Evolutionary conservation across 1,284 basidiomycete genomes (phyloP).

Genomic region (Ustilago lituana): DNA sequence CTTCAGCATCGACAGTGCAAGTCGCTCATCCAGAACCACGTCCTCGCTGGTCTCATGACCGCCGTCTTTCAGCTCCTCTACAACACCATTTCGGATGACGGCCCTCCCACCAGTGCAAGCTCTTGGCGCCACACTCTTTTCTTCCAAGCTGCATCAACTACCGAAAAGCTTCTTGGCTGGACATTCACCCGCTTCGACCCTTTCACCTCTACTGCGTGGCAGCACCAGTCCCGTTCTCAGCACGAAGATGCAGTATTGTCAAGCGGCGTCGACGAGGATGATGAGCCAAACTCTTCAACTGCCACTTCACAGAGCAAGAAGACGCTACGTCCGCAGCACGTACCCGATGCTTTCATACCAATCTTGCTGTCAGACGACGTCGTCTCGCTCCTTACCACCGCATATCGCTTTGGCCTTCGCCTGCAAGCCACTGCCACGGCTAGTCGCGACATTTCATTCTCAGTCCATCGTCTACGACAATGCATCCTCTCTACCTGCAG

Average conservation of each 20-base stretch:
- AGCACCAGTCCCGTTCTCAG: conserved; percentile 33
- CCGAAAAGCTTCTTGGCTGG: conserved; percentile 55
- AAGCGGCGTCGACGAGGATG: conserved; percentile 30
- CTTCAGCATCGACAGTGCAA: conserved; percentile 58
- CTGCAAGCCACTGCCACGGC: conserved; percentile 17
- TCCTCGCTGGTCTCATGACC: conserved; percentile 48
- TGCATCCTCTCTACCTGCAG: conserved; percentile 40
- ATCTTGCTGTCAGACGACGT: conserved; percentile 49
- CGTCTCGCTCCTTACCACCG: conserved; percentile 43
- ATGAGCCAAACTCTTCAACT: conserved; percentile 13
- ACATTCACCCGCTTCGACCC: conserved; percentile 50
- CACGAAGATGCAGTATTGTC: conserved; percentile 23
- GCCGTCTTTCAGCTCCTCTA: conserved; percentile 47
- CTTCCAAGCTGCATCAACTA: conserved; percentile 41
- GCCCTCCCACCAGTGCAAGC: conserved; percentile 6
- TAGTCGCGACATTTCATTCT: conserved; percentile 38
- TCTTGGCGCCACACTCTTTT: conserved; percentile 35
- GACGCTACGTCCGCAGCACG: conserved; percentile 17
- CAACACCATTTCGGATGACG: conserved; percentile 36
- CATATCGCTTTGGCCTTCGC: conserved; percentile 37
- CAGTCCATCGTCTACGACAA: conserved; percentile 46
- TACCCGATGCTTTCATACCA: conserved; percentile 34
- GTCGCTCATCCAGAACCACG: conserved; percentile 44
- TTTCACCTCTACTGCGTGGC: conserved; percentile 38
- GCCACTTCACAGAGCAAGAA: conserved; percentile 10